phyloP scores from a whole-genome alignment of 2,329 filamentous ascomycete genomes.

The Cercospora citrullina region DNA sequence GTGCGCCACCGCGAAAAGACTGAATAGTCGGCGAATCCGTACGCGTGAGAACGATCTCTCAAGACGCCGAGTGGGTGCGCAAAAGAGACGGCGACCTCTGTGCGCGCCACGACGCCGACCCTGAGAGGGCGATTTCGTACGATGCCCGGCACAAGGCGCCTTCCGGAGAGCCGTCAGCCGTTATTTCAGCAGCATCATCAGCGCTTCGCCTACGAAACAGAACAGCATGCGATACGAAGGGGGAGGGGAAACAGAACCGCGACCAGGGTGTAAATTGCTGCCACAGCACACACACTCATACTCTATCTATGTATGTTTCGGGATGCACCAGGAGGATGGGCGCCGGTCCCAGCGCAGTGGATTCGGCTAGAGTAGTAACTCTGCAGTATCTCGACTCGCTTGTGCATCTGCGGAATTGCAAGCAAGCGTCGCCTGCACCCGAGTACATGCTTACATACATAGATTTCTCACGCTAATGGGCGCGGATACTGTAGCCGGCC shows the following conservation, averaged over 20 bases:
- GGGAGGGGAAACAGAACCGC: not conserved
- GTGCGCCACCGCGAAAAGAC: not conserved
- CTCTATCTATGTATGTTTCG: not conserved
- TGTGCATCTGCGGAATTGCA: not conserved
- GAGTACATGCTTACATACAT: not conserved
- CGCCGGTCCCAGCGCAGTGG: not conserved
- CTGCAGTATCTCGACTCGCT: conserved; percentile 4
- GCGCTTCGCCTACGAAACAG: not conserved
- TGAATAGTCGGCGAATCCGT: not conserved
- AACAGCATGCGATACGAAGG: conserved; percentile 9
- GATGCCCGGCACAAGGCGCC: not conserved
- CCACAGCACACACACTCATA: not conserved
- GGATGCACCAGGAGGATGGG: not conserved
- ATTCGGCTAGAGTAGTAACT: not conserved
- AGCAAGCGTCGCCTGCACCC: not conserved
- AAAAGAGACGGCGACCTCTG: not conserved
- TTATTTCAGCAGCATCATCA: not conserved
- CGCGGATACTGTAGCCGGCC: not conserved
- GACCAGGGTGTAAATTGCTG: not conserved
- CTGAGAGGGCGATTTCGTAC: not conserved
- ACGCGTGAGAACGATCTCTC: no score
- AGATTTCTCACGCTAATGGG: not conserved
- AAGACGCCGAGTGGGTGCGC: not conserved
- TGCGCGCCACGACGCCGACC: not conserved
- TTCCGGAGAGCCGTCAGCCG: not conserved